phyloP scores from a whole-genome alignment of 2,329 filamentous ascomycete genomes.

The Chaetomiaceae sp. region DNA sequence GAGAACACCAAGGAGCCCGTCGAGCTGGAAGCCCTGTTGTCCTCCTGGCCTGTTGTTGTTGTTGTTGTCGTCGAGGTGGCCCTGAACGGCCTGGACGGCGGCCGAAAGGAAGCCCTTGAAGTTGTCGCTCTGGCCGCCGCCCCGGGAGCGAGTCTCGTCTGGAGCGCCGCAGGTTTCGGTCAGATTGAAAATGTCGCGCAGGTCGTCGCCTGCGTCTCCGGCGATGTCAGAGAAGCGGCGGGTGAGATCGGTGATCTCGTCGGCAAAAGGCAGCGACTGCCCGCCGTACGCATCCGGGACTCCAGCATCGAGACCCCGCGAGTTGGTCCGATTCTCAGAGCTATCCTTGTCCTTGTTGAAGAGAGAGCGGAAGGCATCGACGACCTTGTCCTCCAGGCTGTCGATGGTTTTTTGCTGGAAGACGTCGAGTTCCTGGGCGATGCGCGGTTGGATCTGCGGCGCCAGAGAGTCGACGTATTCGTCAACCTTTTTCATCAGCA shows the following conservation, averaged over 20 bases:
- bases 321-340: constrained; percentile 12
- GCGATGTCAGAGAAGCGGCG: constrained; percentile 37
- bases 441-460: constrained; percentile 43
- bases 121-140: constrained; percentile 23
- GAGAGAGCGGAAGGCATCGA: constrained; percentile 41
- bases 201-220: constrained; percentile 39
- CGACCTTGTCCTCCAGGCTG: constrained; percentile 39
- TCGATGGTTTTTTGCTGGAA: constrained; percentile 44
- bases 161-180: constrained; percentile 32
- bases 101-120: constrained; percentile 37
- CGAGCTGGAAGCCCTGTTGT: constrained; percentile 35
- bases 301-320: constrained; percentile 30
- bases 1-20: constrained; percentile 39
- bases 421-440: constrained; percentile 38
- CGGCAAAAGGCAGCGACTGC: constrained; percentile 41
- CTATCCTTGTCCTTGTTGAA: constrained; percentile 34
- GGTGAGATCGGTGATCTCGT: constrained; percentile 40
- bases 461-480: constrained; percentile 44
- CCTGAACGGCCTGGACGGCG: constrained; percentile 39
- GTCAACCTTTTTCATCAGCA: constrained; percentile 41
- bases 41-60: constrained; percentile 24
- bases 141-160: constrained; percentile 26
- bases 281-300: constrained; percentile 39
- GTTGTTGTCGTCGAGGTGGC: constrained; percentile 34
- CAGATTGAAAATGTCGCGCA: constrained; percentile 41